Conservation (phyloP, 371 early-diverging fungal genomes). For the Coelomomyces lativittatus region DNA sequence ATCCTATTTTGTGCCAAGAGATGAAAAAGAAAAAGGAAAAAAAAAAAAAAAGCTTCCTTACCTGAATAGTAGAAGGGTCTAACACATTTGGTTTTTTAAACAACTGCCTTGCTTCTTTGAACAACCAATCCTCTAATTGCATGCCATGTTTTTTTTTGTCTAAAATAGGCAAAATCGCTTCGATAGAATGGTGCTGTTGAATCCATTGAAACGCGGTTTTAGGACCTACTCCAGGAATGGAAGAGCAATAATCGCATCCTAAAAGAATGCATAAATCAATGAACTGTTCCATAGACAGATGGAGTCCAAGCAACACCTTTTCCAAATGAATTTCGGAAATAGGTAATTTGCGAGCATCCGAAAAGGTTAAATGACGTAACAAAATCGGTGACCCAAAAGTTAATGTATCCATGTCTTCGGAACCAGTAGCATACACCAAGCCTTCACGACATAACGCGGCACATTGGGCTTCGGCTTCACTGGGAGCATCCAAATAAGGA, state of each 20-base stretch:
- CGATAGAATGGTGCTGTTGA: constrained; percentile 71
- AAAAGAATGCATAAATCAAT: constrained; percentile 96
- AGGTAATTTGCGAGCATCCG: constrained; percentile 79
- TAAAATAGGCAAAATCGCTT: constrained; percentile 58
- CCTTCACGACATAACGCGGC: constrained; percentile 77
- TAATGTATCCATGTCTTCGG: constrained; percentile 99
- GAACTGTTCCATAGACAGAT: constrained; percentile 65
- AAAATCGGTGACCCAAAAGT: constrained; percentile 86
- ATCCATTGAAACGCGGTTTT: constrained; percentile 75
- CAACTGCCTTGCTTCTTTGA: constrained; percentile 71
- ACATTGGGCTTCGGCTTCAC: constrained; percentile 99
- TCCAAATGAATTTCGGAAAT: constrained; percentile 78
- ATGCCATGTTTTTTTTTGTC: constrained; percentile 57
- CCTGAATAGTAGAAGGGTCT: constrained; percentile 45
- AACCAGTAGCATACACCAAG: constrained; percentile 90
- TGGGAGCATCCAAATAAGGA: constrained; percentile 89
- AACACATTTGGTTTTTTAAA: constrained; percentile 67
- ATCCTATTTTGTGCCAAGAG: background rate
- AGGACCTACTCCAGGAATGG: constrained; percentile 91
- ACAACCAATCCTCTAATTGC: constrained; percentile 82
- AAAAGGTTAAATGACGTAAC: constrained; percentile 85
- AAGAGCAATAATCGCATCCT: constrained; percentile 98
- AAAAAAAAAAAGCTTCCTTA: constrained; percentile 5
- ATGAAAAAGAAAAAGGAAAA: background rate
- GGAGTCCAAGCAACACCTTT: constrained; percentile 68